Evolutionary conservation across 352 stramenopile species (phyloP).

Genomic region (Halophytophthora polymorphica): DNA sequence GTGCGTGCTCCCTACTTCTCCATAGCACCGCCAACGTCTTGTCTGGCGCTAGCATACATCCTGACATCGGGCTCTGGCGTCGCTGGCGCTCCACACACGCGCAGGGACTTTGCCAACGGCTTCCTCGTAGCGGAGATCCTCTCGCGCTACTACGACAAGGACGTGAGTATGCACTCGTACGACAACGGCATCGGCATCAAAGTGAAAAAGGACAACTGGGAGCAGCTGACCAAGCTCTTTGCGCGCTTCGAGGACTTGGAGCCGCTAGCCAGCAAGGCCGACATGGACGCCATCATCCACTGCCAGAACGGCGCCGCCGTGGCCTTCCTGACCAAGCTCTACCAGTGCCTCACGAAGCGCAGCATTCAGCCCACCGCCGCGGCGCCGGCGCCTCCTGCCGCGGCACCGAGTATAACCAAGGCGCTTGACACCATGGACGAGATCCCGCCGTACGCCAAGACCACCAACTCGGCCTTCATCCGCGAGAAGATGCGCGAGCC

Average conservation of each 20-base stretch:
- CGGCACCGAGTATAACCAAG: slow-evolving; percentile 24
- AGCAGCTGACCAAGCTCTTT: slow-evolving; percentile 84
- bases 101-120: slow-evolving; percentile 86
- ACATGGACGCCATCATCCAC: slow-evolving; percentile 87
- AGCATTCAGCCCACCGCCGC: slow-evolving; percentile 65
- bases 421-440: slow-evolving; percentile 30
- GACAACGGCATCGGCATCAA: slow-evolving; percentile 90
- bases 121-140: slow-evolving; percentile 92
- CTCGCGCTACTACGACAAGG: slow-evolving; percentile 91
- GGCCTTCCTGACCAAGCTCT: slow-evolving; percentile 83
- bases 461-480: slow-evolving; percentile 80
- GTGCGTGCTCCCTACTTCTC: slow-evolving; percentile 21
- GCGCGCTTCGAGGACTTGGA: slow-evolving; percentile 70
- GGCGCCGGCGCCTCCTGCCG: slow-evolving; percentile 8
- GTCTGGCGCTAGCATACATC: neutral
- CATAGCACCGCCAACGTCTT: neutral
- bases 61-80: neutral
- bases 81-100: neutral
- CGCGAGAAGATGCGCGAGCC: slow-evolving; percentile 75
- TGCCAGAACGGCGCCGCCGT: slow-evolving; percentile 88
- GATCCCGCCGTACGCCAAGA: slow-evolving; percentile 80
- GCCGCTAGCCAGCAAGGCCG: slow-evolving; percentile 36
- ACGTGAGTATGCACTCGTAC: slow-evolving; percentile 92
- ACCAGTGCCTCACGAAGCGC: slow-evolving; percentile 89
- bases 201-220: slow-evolving; percentile 92